Evolutionary conservation across 371 early-diverging fungal genomes (phyloP), one percentile per base, ranked within the genome.

Genomic region (Actinomortierella ambigua): DNA sequence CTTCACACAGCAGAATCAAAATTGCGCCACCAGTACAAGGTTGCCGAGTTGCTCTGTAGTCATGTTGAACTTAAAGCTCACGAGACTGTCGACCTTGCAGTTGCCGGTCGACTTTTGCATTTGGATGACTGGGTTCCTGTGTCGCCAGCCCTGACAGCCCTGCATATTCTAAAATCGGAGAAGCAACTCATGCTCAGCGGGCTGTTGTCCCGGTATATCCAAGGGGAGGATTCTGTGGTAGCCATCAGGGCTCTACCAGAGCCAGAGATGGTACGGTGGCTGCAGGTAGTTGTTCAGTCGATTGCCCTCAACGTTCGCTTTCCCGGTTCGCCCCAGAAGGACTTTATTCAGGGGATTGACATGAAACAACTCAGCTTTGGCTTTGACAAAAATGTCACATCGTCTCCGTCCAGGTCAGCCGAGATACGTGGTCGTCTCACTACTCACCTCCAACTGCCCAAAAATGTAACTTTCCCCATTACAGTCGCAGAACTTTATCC

Each of bases 401-500:
- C 17, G 4, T 5, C 22, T 57, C 66, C 11, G 15, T 43, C 20
- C 41, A 43, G 20, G n/a, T 60, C 63, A 3, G 75, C 75, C 0
- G 50, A 51, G 0, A 27, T 73, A 42, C 56, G 50, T 22, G 75
- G 75, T 17, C 56, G 29, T 1, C 42, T 73, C 23, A 59, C 67
- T 0, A 66, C 61, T 42, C 63, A 59, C 14, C 57, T 73, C 7
- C 67, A 66, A 34, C 27, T 73, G 29, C 75, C 75, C 24, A 63
- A 67, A 5, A 73, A 73, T 41, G 61, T 73, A 26, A 73, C 75
- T 0, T 73, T 73, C 42, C 75, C 75, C 11, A 73, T 73, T 54
- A 63, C 59, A 44, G 18, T 67, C 14, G 63, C 34, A 4, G 34
- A 34, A 34, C 34, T 34, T 11, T 34, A 34, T 11, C 34, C 34